phyloP scores from a whole-genome alignment of 306 rosid genomes.

The Vigna hirtella region DNA sequence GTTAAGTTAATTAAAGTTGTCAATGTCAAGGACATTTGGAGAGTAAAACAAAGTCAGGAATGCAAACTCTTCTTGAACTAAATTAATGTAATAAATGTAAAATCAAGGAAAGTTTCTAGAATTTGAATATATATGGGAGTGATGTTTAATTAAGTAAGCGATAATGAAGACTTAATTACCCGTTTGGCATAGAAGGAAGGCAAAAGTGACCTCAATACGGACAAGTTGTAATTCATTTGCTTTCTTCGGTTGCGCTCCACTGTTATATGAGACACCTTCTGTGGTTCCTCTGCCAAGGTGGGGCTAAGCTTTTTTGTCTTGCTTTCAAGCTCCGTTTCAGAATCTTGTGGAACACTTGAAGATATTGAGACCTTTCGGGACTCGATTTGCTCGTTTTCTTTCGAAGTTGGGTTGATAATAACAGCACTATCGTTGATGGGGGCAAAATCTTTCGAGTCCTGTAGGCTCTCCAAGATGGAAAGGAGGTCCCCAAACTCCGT shows the following conservation, averaged over 20 bases:
- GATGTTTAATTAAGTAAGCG: background rate
- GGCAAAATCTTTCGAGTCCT: constrained; percentile 60
- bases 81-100: background rate
- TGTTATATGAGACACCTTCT: constrained; percentile 74
- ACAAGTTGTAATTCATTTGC: constrained; percentile 92
- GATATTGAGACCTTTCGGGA: constrained; percentile 58
- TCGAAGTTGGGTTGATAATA: constrained; percentile 3
- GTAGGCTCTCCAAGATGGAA: constrained; percentile 74
- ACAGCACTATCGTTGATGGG: constrained; percentile 17
- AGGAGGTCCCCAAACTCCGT: constrained; percentile 57
- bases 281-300: constrained; percentile 55
- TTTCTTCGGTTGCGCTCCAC: constrained; percentile 95
- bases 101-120: background rate
- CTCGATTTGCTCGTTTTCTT: constrained; percentile 42
- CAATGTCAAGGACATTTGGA: background rate
- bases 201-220: constrained; percentile 85
- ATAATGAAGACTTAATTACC: constrained; percentile 47
- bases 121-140: background rate
- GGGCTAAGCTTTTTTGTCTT: constrained; percentile 61
- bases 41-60: background rate
- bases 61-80: background rate
- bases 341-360: constrained; percentile 51
- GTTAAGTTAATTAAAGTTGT: background rate
- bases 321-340: constrained; percentile 62
- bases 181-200: constrained; percentile 93